phyloP scores from a whole-genome alignment of 2,329 filamentous ascomycete species.

The Lecanicillium sp. region DNA sequence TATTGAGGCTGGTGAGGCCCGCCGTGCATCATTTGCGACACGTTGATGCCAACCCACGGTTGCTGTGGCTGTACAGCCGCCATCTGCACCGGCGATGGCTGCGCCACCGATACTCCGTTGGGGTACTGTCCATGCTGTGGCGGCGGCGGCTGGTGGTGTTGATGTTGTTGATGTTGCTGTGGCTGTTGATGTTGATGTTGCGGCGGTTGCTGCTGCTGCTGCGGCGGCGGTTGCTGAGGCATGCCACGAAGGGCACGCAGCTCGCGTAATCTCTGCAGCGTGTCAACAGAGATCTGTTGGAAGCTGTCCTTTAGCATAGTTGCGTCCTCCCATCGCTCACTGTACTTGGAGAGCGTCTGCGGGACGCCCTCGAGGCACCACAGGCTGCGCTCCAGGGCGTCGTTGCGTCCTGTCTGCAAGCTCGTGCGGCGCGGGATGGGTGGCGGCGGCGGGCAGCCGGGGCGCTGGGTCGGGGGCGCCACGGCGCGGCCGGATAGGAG shows the following conservation, averaged over 20 bases:
- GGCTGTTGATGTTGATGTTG: slow-evolving; percentile 23
- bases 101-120: slow-evolving; percentile 8
- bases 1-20: slow-evolving; percentile 8
- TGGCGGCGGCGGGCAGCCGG: slow-evolving; percentile 44
- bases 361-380: slow-evolving; percentile 48
- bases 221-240: slow-evolving; percentile 19
- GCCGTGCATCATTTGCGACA: slow-evolving; percentile 19
- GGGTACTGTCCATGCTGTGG: slow-evolving; percentile 11
- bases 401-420: slow-evolving; percentile 31
- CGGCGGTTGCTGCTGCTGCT: slow-evolving; percentile 25
- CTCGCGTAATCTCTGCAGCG: slow-evolving; percentile 37
- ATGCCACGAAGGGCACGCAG: slow-evolving; percentile 29
- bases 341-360: slow-evolving; percentile 50
- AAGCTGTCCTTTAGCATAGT: slow-evolving; percentile 48
- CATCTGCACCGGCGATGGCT: slow-evolving; percentile 3
- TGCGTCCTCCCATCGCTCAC: slow-evolving; percentile 54
- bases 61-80: slow-evolving; percentile 11
- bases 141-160: neutral
- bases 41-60: slow-evolving; percentile 19
- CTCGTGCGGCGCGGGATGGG: slow-evolving; percentile 44
- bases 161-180: slow-evolving; percentile 20
- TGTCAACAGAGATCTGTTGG: slow-evolving; percentile 41
- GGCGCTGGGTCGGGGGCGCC: slow-evolving; percentile 38
- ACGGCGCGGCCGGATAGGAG: slow-evolving; percentile 42
- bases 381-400: slow-evolving; percentile 51